phyloP scores from a whole-genome alignment of 176 grass and related monocot species.

The Thalia dealbata region DNA sequence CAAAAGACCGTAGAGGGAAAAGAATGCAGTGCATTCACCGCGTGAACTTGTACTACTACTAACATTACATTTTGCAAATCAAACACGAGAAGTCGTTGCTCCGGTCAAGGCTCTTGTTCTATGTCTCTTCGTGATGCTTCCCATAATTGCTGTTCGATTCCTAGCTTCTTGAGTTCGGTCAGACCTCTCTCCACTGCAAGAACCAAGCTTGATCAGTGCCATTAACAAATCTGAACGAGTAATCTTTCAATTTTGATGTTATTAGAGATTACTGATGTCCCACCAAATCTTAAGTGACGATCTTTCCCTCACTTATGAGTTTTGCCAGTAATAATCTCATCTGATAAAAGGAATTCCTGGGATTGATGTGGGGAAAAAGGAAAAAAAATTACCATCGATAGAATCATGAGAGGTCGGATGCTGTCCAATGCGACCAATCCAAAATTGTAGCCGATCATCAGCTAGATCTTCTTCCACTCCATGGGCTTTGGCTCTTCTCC shows the following conservation, averaged over 20 bases:
- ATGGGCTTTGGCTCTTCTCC: constrained; percentile 62
- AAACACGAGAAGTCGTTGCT: too few species aligned
- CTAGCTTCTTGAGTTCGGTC: constrained; percentile 75
- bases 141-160: constrained; percentile 82
- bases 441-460: constrained; percentile 90
- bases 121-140: constrained; percentile 67
- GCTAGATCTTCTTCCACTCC: constrained; percentile 94
- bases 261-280: too few species aligned
- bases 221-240: too few species aligned
- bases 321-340: too few species aligned
- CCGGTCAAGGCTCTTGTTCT: constrained; percentile 37
- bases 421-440: constrained; percentile 56
- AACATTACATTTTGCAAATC: too few species aligned
- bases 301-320: too few species aligned
- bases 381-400: constrained; percentile 70
- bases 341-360: not conserved
- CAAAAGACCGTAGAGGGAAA: too few species aligned
- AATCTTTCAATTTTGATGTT: too few species aligned
- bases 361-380: not conserved
- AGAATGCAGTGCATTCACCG: too few species aligned
- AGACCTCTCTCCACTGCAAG: constrained; percentile 95
- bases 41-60: too few species aligned
- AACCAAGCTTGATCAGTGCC: too few species aligned
- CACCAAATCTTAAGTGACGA: not conserved
- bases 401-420: constrained; percentile 87